A percentile compares a stretch with the other conserved stretches of the same genome.
Conservation (phyloP, 108 stramenopile genomes). For the Craspedostauros australis region DNA sequence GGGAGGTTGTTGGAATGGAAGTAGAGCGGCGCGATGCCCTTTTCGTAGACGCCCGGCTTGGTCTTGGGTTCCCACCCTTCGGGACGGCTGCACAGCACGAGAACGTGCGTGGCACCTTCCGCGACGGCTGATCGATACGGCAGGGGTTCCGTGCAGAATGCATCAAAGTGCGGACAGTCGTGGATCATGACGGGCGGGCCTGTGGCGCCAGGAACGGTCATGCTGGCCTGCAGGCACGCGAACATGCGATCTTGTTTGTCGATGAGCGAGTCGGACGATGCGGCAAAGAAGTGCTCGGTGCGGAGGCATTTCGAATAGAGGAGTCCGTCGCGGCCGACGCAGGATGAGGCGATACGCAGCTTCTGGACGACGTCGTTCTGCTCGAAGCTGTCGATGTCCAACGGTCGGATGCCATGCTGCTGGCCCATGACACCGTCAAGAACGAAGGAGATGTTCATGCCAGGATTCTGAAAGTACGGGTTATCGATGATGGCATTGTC, state of each 20-base stretch:
- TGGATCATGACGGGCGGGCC: constrained; percentile 43
- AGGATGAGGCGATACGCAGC: constrained; percentile 55
- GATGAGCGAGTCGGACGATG: constrained; percentile 9
- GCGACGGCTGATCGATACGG: constrained; percentile 73
- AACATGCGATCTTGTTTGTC: constrained; percentile 36
- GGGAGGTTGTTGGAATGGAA: constrained; percentile 53
- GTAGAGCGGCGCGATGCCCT: constrained; percentile 60
- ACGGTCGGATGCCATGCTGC: constrained; percentile 56
- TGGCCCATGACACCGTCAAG: constrained; percentile 67
- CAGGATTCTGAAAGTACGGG: too few species aligned
- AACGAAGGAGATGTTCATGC: constrained; percentile 74
- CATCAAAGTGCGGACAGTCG: constrained; percentile 47
- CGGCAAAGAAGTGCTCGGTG: constrained; percentile 54
- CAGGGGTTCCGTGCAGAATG: constrained; percentile 79
- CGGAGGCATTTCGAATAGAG: constrained; percentile 51
- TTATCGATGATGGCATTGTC: too few species aligned
- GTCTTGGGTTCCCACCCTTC: constrained; percentile 51
- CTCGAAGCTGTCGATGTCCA: constrained; percentile 69
- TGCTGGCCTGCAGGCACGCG: constrained; percentile 69
- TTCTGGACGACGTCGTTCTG: constrained; percentile 50
- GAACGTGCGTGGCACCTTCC: constrained; percentile 75
- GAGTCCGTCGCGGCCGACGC: constrained; percentile 40
- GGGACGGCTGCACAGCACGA: constrained; percentile 58
- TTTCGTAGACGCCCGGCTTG: constrained; percentile 64
- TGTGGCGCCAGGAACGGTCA: constrained; percentile 84